Base-by-base conservation (phyloP, 169 alveolate genomes). In the Nephromyces sp. region DNA sequence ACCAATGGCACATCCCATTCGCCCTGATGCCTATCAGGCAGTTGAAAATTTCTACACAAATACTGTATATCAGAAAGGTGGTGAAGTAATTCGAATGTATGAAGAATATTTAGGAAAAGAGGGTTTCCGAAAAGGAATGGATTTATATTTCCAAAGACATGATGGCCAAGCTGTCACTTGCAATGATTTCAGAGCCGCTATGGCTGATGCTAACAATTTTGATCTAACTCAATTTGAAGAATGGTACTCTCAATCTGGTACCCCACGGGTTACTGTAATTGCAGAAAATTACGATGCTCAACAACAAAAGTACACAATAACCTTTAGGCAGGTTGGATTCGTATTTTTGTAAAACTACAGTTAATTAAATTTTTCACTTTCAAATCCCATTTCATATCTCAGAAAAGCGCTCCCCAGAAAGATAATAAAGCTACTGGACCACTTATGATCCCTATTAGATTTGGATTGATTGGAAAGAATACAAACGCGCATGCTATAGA, bases 131-230 rank as follows among this genome's bases (percentile, higher is more conserved):
- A 89, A 85, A 75, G 98, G 98, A 24, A 87, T 92, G 92, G 94
- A 86, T 66, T 73, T 89, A 57, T 93, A 92, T 78, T 87, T 93
- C 79, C 79, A 88, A 76, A 88, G 93, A 34, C 92, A 90, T 74
- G 98, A 93, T 82, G 88, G 92, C 8, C 81, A 85, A 66, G 95
- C 96, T 6, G 97, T 90, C 33, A 90, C 97, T 21, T 93, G 97
- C 73, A 97, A 93, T 76, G 98, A 93, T 84, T 93, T 93, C 79
- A 82, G 95, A 27, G 78, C 64, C 6, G 95, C 97, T 31, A 93
- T 93, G 98, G 93, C 89, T 22, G 92, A 84, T 32, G 92, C 91
- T 29, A 90, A 83, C 43, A 70, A 75, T 53, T 78, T 74, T n/a
- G 90, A 90, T 68, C 68, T 92, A 32, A 74, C 90, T 28, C 96